Base-by-base conservation (phyloP, 2,329 filamentous ascomycete genomes). In the Ploettnerulaceae sp. region DNA sequence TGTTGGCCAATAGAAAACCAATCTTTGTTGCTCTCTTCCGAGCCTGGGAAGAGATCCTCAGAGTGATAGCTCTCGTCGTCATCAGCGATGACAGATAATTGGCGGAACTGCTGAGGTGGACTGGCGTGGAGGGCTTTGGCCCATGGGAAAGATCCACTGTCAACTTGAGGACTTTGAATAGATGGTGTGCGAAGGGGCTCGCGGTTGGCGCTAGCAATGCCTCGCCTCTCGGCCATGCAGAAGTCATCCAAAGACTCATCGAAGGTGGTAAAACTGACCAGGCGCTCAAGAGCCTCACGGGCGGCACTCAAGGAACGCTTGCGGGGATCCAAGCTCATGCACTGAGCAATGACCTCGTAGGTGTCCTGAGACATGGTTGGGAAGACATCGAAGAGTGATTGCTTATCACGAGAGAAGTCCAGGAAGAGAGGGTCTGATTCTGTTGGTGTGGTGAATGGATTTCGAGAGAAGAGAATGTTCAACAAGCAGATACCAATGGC, bases 361-460 rank as follows among this genome's bases (percentile, higher is more conserved):
- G 93, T 96, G 67, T 98, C 93, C 67, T 95, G 89, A 39, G 91
- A 97, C 91, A 98, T 95, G 67, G 87, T 90, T 29, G 93, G 90
- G 68, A 98, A 98, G 61, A 97, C 88, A 66, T 98, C 93, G 66
- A 98, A 98, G 48, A 98, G 79, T 31, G 87, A 94, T 68, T 97
- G 90, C 67, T 89, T 89, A 70, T 98, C 91, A 49, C 86, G 82
- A 40, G 84, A 86, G 66, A 94, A 98, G 68, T 98, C 93, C 53
- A 89, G 76, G 69, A 95, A 98, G 39, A 98, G 73, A 9, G 89
- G 85, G 62, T 98, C 93, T n/a, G 85, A 82, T 67, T 89, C 82
- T 1, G 88, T 89, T 1, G 93, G 93, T 2, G 84, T 87, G 42
- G 87, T 89, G 66, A 98, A 98, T 0, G 93, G 93, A 66, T 98